These are phyloP conservation scores for Epithele typhae DNA, from an alignment of 768 basidiomycete genomes.

Conservation along the genomic window DNA sequence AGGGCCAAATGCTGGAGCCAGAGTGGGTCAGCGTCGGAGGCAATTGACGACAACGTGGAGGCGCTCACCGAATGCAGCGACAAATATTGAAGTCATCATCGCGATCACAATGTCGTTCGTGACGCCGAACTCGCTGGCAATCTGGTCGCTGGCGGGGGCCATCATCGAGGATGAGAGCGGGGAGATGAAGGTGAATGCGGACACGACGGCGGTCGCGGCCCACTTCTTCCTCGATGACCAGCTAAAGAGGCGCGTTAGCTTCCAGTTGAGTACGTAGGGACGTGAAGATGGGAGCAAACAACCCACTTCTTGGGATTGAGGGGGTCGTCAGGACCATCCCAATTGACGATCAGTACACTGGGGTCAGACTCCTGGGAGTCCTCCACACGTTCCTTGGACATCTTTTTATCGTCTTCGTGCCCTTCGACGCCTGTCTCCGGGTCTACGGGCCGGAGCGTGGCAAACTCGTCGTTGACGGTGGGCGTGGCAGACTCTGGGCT, in stretches of 20 bases:
- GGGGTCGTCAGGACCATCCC: slow-evolving; percentile 34
- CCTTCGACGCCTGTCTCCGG: too few species aligned
- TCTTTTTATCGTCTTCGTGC: not conserved
- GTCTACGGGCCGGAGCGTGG: slow-evolving; percentile 5
- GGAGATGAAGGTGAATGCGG: slow-evolving; percentile 62
- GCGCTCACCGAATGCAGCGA: slow-evolving; percentile 53
- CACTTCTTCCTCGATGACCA: slow-evolving; percentile 60
- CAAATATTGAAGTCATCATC: slow-evolving; percentile 54
- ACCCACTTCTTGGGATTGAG: slow-evolving; percentile 31
- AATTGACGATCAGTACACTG: slow-evolving; percentile 25
- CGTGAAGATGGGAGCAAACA: too few species aligned
- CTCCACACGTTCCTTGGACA: not conserved
- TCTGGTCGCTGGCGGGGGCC: slow-evolving; percentile 52
- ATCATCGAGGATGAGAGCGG: slow-evolving; percentile 72
- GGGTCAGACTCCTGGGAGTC: not conserved
- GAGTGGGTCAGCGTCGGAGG: too few species aligned
- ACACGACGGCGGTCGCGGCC: slow-evolving; percentile 61
- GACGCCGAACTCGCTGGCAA: slow-evolving; percentile 52
- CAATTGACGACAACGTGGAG: too few species aligned
- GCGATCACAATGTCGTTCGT: slow-evolving; percentile 44
- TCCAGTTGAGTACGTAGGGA: too few species aligned
- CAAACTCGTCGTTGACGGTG: slow-evolving; percentile 10
- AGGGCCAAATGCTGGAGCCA: slow-evolving; percentile 39
- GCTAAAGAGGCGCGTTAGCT: slow-evolving; percentile 26
- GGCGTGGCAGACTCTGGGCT: slow-evolving; percentile 4